Evolutionary conservation across 495 filamentous ascomycete species (phyloP), one percentile per base, ranked within the genome.

Genomic region (Trypethelium eluteriae): DNA sequence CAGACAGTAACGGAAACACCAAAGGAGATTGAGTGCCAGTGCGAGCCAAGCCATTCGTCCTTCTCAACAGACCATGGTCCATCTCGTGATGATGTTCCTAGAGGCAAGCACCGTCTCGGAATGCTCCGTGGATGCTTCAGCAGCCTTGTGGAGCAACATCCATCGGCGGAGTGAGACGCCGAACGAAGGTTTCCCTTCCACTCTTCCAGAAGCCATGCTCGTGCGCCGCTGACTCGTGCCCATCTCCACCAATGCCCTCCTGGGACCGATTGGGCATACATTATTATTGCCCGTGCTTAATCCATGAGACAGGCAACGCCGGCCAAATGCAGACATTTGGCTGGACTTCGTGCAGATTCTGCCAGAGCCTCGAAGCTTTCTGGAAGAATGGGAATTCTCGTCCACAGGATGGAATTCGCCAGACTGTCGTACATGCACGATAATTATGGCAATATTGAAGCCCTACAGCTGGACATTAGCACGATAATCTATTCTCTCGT

Each of bases 291-390:
- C 6, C 18, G 36, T 36, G 53, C 53, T 35, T 59, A 18, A 36
- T 59, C 53, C 53, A 36, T 18, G 53, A 59, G 53, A 7, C 7
- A 44, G 6, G 41, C 41, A 44, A 7, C 41, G 41, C 6, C 14
- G 53, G 53, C 53, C 53, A 35, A 32, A 59, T 59, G 32, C 53
- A 32, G 53, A 59, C 53, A 59, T 59, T 32, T 59, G 53, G 18
- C 18, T 14, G 41, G 6, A 7, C 53, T 32, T 59, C 25, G 3
- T 36, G 53, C 53, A 59, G 53, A 34, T 59, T 34, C 53, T 59
- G 53, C 53, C 53, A 59, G 53, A 59, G 53, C 53, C 53, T 59
- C 53, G 53, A 34, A 34, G 53, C 53, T 2, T 35, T 35, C 14
- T 59, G 32, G 18, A 59, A 34, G 53, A 59, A 34, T 11, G 32